phyloP scores from a whole-genome alignment of 1,284 basidiomycete genomes.

The Cryptococcus amylolentus region DNA sequence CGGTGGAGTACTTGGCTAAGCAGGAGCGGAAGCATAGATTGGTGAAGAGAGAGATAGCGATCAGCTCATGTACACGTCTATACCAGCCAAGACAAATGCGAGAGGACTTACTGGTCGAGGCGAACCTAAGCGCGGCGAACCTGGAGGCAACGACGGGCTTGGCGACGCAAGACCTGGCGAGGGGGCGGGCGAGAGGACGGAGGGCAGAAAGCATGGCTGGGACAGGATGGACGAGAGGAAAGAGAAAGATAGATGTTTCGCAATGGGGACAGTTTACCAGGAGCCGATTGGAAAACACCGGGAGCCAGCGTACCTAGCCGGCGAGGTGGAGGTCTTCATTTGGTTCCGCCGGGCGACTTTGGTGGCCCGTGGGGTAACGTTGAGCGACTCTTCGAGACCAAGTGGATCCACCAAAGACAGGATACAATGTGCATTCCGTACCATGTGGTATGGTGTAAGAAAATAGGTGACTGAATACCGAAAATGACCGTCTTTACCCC shows the following conservation, averaged over 20 bases:
- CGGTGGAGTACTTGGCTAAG: slow-evolving; percentile 74
- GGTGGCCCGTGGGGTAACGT: too few relatives aligned
- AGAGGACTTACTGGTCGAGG: slow-evolving; percentile 22
- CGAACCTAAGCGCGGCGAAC: slow-evolving; percentile 25
- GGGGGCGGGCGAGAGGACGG: slow-evolving; percentile 19
- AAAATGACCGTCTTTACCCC: too few relatives aligned
- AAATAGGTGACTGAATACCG: too few relatives aligned
- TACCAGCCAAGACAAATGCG: background rate
- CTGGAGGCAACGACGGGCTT: slow-evolving; percentile 10
- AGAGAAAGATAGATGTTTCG: background rate
- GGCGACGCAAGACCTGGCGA: slow-evolving; percentile 15
- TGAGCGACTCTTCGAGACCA: too few relatives aligned
- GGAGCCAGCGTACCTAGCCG: too few relatives aligned
- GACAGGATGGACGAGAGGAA: background rate
- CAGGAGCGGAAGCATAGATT: background rate
- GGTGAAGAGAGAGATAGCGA: background rate
- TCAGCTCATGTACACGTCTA: background rate
- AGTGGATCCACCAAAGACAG: too few relatives aligned
- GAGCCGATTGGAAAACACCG: too few relatives aligned
- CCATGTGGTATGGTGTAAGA: too few relatives aligned
- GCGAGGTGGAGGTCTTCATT: too few relatives aligned
- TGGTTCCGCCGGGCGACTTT: too few relatives aligned
- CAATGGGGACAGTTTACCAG: too few relatives aligned
- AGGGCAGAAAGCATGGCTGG: slow-evolving; percentile 19
- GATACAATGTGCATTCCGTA: too few relatives aligned